A percentile compares a stretch with the other conserved stretches of the same genome.
Conservation (phyloP, 2,329 filamentous ascomycete genomes). For the Aspergillus flavus region DNA sequence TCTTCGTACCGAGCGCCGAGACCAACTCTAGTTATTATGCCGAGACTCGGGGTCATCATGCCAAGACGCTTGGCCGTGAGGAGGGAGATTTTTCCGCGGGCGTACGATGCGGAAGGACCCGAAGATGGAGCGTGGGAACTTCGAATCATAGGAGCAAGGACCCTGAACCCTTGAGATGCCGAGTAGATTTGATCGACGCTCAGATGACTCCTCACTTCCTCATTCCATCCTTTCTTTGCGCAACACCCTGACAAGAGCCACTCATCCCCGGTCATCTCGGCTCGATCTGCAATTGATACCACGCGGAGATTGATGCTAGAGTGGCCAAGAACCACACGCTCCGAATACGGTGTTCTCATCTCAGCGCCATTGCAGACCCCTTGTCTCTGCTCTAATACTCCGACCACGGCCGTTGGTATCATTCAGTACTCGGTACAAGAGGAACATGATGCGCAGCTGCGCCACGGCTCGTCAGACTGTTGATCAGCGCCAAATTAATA, state of each 20-base stretch:
- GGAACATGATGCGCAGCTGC: constrained; percentile 2
- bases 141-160: not conserved
- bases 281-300: not conserved
- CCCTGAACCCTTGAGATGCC: not conserved
- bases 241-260: not conserved
- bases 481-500: not conserved
- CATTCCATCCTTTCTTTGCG: not conserved
- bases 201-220: not conserved
- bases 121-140: not conserved
- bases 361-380: not conserved
- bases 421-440: not conserved
- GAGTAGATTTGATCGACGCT: not conserved
- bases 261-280: not conserved
- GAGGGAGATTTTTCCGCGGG: not conserved
- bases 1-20: not conserved
- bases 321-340: not conserved
- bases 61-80: constrained; percentile 8
- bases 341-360: not conserved
- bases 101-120: constrained; percentile 1
- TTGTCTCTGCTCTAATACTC: not conserved
- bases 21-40: not conserved
- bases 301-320: not conserved
- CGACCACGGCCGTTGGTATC: not conserved
- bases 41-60: constrained; percentile 4
- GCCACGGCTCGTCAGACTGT: not conserved